These are phyloP conservation scores for Aquilaria yunnanensis DNA, from an alignment of 345 rosid genomes.

Conservation along the genomic window DNA sequence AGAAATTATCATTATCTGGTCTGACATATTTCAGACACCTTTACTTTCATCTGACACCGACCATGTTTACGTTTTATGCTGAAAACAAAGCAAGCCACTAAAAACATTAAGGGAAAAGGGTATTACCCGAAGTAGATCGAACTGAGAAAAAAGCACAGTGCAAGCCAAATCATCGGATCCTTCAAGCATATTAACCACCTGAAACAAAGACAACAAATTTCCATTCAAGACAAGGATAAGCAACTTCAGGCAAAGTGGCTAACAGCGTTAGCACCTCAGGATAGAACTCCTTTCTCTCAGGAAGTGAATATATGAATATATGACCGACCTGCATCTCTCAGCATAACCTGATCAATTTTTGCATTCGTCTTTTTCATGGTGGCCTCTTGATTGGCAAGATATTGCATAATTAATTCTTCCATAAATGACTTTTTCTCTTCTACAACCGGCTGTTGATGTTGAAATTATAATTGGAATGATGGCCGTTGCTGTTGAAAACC, in stretches of 20 bases:
- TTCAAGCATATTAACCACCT: constrained; percentile 90
- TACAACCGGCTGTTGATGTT: too few species aligned
- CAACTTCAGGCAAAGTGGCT: not conserved
- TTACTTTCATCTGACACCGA: not conserved
- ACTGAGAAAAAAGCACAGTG: constrained; percentile 72
- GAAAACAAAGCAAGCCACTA: not conserved
- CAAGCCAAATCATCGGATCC: constrained; percentile 59
- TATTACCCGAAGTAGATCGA: constrained; percentile 67
- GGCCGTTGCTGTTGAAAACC: too few species aligned
- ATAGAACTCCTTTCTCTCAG: constrained; percentile 91
- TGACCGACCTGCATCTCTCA: too few species aligned
- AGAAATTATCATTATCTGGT: too few species aligned
- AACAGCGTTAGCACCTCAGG: constrained; percentile 56
- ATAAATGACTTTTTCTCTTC: too few species aligned
- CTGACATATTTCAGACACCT: too few species aligned
- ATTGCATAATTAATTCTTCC: too few species aligned
- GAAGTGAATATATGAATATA: constrained; percentile 81
- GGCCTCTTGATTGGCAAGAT: too few species aligned
- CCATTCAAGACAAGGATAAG: not conserved
- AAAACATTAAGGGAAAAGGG: not conserved
- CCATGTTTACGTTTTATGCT: not conserved
- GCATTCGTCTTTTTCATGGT: too few species aligned
- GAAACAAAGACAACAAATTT: constrained; percentile 16
- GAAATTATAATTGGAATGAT: too few species aligned
- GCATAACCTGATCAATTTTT: too few species aligned